These are phyloP conservation scores for Neocucurbitaria cava DNA, from an alignment of 2,329 filamentous ascomycete species.

Conservation along the genomic window DNA sequence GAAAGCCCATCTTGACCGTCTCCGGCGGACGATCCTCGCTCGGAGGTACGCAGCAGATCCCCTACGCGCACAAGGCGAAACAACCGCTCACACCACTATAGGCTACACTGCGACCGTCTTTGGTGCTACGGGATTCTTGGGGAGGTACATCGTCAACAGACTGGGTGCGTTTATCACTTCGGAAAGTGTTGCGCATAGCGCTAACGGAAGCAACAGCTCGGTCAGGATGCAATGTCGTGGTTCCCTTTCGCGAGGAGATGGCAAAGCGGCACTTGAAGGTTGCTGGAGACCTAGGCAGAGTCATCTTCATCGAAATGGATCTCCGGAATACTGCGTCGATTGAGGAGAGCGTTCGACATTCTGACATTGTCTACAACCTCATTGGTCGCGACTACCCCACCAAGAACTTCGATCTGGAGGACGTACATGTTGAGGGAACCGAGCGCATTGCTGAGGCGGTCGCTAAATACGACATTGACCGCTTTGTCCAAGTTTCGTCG, in stretches of 20 bases:
- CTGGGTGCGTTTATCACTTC: constrained; percentile 67
- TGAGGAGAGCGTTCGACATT: constrained; percentile 95
- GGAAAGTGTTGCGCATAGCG: background rate
- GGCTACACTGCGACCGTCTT: constrained; percentile 98
- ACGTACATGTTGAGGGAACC: constrained; percentile 91
- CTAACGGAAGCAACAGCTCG: constrained; percentile 66
- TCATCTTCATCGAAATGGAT: constrained; percentile 94
- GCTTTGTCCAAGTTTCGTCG: constrained; percentile 95
- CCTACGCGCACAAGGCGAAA: constrained; percentile 7
- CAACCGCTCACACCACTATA: constrained; percentile 51
- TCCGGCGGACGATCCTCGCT: constrained; percentile 89
- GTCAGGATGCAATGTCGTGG: constrained; percentile 90
- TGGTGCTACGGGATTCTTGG: constrained; percentile 93
- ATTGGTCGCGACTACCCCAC: constrained; percentile 94
- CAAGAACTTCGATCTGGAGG: constrained; percentile 94
- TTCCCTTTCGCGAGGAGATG: constrained; percentile 98
- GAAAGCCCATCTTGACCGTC: constrained; percentile 89
- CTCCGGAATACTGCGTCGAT: constrained; percentile 93
- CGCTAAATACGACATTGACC: constrained; percentile 97
- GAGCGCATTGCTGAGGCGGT: constrained; percentile 92
- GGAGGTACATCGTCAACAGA: constrained; percentile 96
- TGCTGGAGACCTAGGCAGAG: constrained; percentile 88
- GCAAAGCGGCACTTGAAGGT: constrained; percentile 95
- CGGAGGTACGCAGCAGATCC: constrained; percentile 68
- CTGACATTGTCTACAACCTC: constrained; percentile 96